Evolutionary conservation across 305 asterid genomes (phyloP), one percentile per base, ranked within the genome.

Genomic region (Ilex paraguariensis): DNA sequence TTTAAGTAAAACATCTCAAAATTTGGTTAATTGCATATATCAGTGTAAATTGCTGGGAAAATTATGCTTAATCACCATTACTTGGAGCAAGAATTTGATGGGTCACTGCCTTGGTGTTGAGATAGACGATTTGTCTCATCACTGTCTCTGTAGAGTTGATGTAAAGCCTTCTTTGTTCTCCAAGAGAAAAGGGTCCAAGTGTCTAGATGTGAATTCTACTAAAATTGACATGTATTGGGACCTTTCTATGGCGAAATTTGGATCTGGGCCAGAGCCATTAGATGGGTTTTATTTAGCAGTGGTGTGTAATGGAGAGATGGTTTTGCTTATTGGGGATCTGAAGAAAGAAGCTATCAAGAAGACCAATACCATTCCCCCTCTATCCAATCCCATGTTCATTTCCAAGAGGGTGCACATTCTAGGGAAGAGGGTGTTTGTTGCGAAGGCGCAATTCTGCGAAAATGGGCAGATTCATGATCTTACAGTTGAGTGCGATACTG

Each of bases 81-180:
- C 68, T 21, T 91, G 98, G 96, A 85, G 95, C 89, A 88, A 79
- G 76, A 88, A 81, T 64, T 73, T 91, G 84, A 91, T 91, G 86
- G 95, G 95, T 46, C 95, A 86, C 40, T 88, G 95, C 76, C 73
- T 91, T 13, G 78, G 87, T 68, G 74, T 91, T 62, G 96, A 87
- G 74, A 79, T 88, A 50, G 87, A 82, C 21, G 95, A 91, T 73
- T 75, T 86, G 60, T 84, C 92, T 50, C 82, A 69, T 61, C 86
- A 80, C 1, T 88, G 88, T 74, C 76, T 88, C 14, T 87, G 88
- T 70, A 88, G 81, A 75, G 82, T 82, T 13, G 96, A 91, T 76
- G 92, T 91, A 70, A 91, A 82, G 79, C 92, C 95, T 64, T 84
- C 95, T 72, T 31, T 85, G 31, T 88, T 91, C 84, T 85, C 84